Evolutionary conservation across 257 asterid genomes (phyloP).

Genomic region (Vinca minor): DNA sequence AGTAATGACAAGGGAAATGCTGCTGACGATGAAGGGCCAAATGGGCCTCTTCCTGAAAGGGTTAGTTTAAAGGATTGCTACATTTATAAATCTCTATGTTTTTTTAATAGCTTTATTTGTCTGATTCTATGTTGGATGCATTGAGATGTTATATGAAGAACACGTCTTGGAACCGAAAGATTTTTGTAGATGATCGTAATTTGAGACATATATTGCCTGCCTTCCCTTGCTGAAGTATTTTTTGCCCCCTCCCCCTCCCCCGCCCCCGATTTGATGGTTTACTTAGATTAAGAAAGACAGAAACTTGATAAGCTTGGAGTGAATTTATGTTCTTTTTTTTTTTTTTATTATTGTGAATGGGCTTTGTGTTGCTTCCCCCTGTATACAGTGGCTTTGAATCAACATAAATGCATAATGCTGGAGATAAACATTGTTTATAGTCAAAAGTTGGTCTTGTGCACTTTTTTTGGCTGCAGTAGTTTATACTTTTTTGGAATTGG

Average conservation of each 20-base stretch:
- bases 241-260: no score
- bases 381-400: not conserved
- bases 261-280: not conserved
- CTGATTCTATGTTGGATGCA: not conserved
- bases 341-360: not conserved
- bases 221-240: no score
- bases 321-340: not conserved
- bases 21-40: constrained; percentile 49
- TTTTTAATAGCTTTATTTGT: constrained; percentile 1
- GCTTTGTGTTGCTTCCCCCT: not conserved
- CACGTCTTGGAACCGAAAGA: not conserved
- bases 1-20: constrained; percentile 45
- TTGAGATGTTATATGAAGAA: not conserved
- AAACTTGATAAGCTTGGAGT: not conserved
- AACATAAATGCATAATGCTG: not conserved
- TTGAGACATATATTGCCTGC: not conserved
- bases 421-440: not conserved
- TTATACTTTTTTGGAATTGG: not conserved
- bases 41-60: constrained; percentile 59
- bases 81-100: not conserved
- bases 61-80: constrained; percentile 19
- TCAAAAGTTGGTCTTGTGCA: not conserved
- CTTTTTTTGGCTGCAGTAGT: not conserved
- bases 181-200: not conserved
- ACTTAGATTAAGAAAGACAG: not conserved